These are phyloP conservation scores for Starmerella tilneyi DNA, from an alignment of 805 yeast genomes.

Conservation along the genomic window DNA sequence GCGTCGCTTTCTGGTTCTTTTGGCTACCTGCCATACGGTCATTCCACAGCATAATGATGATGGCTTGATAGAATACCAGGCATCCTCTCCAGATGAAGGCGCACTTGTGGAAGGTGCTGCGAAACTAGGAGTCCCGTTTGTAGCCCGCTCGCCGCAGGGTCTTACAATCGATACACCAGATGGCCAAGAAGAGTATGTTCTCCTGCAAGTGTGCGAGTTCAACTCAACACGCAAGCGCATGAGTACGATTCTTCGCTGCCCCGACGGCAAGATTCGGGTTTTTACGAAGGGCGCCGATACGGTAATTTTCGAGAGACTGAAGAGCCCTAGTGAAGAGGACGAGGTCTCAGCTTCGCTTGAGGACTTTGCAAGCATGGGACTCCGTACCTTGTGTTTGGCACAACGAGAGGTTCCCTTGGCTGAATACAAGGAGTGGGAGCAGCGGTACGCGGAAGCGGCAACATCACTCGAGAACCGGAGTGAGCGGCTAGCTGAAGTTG, in stretches of 20 bases:
- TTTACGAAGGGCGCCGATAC: slow-evolving; percentile 98
- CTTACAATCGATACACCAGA: slow-evolving; percentile 50
- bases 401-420: slow-evolving; percentile 65
- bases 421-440: slow-evolving; percentile 66
- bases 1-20: slow-evolving; percentile 66
- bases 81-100: slow-evolving; percentile 99
- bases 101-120: slow-evolving; percentile 97
- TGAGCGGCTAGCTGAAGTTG: slow-evolving; percentile 71
- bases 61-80: slow-evolving; percentile 74
- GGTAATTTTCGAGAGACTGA: slow-evolving; percentile 76
- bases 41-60: slow-evolving; percentile 68
- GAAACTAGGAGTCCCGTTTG: slow-evolving; percentile 69
- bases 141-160: slow-evolving; percentile 73
- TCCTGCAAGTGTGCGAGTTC: slow-evolving; percentile 87
- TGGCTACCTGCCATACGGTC: slow-evolving; percentile 94
- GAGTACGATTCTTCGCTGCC: slow-evolving; percentile 90
- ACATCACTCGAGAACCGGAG: slow-evolving; percentile 68
- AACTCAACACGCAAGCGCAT: slow-evolving; percentile 95
- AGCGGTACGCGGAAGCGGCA: slow-evolving; percentile 63
- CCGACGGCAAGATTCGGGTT: slow-evolving; percentile 80
- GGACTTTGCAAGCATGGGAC: slow-evolving; percentile 93
- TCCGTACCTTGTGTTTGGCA: slow-evolving; percentile 89
- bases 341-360: slow-evolving; percentile 85
- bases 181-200: slow-evolving; percentile 55
- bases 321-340: slow-evolving; percentile 39